Evolutionary conservation across 208 protist species (phyloP).

Genomic region (Leishmania tarentolae): DNA sequence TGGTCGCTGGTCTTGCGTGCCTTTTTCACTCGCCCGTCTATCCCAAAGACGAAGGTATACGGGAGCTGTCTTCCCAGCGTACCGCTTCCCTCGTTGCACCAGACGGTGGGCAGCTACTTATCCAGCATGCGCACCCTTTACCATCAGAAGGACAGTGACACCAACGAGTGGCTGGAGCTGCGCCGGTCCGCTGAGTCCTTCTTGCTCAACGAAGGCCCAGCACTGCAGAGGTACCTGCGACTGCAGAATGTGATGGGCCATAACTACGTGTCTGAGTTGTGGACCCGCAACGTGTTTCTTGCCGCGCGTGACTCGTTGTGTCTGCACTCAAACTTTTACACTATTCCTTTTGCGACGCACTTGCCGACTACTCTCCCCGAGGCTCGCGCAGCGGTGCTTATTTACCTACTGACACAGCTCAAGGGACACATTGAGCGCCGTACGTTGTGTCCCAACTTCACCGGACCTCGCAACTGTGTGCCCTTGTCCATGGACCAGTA

Average conservation of each 20-base stretch:
- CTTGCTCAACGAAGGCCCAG: slow-evolving; percentile 66
- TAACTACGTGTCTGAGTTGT: slow-evolving; percentile 91
- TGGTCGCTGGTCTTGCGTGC: slow-evolving; percentile 61
- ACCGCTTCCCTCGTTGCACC: slow-evolving; percentile 69
- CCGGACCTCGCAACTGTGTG: slow-evolving; percentile 45
- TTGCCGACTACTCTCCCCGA: slow-evolving; percentile 51
- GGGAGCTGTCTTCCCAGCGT: slow-evolving; percentile 73
- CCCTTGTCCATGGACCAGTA: slow-evolving; percentile 91
- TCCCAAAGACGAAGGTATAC: slow-evolving; percentile 66
- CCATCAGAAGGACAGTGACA: slow-evolving; percentile 32
- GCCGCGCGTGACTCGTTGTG: slow-evolving; percentile 67
- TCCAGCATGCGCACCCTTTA: slow-evolving; percentile 58
- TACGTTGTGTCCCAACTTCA: slow-evolving; percentile 61
- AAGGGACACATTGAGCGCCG: slow-evolving; percentile 66
- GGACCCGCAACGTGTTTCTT: slow-evolving; percentile 89
- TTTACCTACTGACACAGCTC: slow-evolving; percentile 64
- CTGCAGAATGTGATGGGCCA: slow-evolving; percentile 64
- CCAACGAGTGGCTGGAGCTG: slow-evolving; percentile 50
- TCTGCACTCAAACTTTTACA: slow-evolving; percentile 92
- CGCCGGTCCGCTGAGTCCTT: slow-evolving; percentile 60
- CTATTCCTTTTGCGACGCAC: slow-evolving; percentile 59
- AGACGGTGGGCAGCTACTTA: slow-evolving; percentile 74
- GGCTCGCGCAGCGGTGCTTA: slow-evolving; percentile 66
- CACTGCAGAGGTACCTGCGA: slow-evolving; percentile 71
- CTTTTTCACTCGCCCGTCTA: slow-evolving; percentile 51